phyloP scores from a whole-genome alignment of 2,329 filamentous ascomycete species.

The Xylaria sp. region DNA sequence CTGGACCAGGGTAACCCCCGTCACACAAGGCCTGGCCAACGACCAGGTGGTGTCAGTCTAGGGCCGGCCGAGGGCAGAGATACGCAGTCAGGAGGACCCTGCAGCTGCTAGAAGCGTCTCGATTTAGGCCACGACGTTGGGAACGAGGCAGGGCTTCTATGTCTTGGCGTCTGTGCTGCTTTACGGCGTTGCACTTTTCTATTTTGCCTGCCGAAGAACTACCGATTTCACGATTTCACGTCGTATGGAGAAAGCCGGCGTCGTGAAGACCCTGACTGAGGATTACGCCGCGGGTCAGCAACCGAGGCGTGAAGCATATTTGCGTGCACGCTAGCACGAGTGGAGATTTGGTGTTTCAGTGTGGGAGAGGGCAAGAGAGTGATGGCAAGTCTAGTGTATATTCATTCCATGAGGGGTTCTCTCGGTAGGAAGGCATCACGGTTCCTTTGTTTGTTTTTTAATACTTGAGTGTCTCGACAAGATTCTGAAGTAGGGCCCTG shows the following conservation, averaged over 20 bases:
- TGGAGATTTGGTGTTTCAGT: constrained; percentile 10
- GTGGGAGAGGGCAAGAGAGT: constrained; percentile 13
- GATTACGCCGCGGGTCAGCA: neutral
- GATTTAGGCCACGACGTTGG: constrained; percentile 12
- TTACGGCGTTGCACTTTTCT: neutral
- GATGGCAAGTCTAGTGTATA: constrained; percentile 24
- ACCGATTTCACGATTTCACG: neutral
- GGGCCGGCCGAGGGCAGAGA: constrained; percentile 49
- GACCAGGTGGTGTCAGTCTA: constrained; percentile 52
- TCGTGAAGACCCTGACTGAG: neutral
- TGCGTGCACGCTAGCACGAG: constrained; percentile 3
- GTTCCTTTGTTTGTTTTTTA: constrained; percentile 27
- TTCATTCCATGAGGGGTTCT: constrained; percentile 29
- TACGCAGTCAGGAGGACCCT: constrained; percentile 52
- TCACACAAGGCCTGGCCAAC: constrained; percentile 64
- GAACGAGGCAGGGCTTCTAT: constrained; percentile 12
- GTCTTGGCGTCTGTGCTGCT: constrained; percentile 15
- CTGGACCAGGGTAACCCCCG: constrained; percentile 93
- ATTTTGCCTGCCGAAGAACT: constrained; percentile 2
- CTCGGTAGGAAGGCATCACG: constrained; percentile 27
- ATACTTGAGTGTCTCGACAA: constrained; percentile 28
- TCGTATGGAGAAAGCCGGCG: neutral
- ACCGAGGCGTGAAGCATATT: neutral
- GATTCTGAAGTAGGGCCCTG: constrained; percentile 22
- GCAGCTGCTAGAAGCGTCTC: constrained; percentile 46